These are phyloP conservation scores for Claviceps maximensis DNA, from an alignment of 2,329 filamentous ascomycete genomes.

Conservation along the genomic window DNA sequence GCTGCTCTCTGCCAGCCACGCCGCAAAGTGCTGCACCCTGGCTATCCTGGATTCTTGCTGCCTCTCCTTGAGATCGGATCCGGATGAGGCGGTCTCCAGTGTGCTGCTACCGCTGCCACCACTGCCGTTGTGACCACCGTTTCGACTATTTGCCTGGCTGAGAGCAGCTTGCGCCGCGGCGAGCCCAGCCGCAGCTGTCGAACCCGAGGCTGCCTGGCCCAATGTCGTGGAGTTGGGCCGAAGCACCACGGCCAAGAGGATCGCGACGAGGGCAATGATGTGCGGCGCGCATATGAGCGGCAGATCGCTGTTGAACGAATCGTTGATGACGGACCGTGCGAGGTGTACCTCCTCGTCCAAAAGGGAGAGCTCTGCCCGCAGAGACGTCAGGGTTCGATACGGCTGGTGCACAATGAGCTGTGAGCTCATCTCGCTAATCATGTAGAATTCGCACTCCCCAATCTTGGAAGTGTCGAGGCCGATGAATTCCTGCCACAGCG, in stretches of 20 bases:
- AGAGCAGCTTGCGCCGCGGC: constrained; percentile 36
- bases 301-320: constrained; percentile 87
- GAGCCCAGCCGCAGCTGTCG: constrained; percentile 28
- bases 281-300: constrained; percentile 78
- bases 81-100: constrained; percentile 1
- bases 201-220: constrained; percentile 16
- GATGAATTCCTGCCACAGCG: constrained; percentile 71
- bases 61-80: constrained; percentile 31
- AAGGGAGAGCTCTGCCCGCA: constrained; percentile 57
- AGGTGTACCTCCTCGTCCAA: constrained; percentile 66
- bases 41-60: constrained; percentile 43
- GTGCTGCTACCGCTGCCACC: not conserved
- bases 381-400: constrained; percentile 64
- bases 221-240: constrained; percentile 37
- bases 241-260: constrained; percentile 72
- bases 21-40: constrained; percentile 52
- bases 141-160: constrained; percentile 29
- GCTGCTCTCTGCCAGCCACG: constrained; percentile 75
- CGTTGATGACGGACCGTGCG: constrained; percentile 76
- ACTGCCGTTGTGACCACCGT: constrained; percentile 12
- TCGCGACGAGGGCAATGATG: constrained; percentile 72
- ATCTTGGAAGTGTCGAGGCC: constrained; percentile 68
- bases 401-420: constrained; percentile 86
- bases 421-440: constrained; percentile 84
- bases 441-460: constrained; percentile 84